Base-by-base conservation (phyloP, 345 rosid species). In the Gossypium raimondii region DNA sequence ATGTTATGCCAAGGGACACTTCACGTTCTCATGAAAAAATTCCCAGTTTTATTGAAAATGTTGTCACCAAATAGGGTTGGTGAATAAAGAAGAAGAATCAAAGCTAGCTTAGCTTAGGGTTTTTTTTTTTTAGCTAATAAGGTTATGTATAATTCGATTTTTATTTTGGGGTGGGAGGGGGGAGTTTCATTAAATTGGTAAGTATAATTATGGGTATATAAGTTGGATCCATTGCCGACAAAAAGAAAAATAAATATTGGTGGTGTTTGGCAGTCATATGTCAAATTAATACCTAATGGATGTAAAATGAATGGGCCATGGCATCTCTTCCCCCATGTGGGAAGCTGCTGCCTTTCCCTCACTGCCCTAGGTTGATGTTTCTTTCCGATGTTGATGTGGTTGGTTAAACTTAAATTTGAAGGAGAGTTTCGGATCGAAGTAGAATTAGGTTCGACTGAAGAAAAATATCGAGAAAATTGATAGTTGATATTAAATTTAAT, bases 251-350 rank as follows among this genome's bases (percentile, higher is more conserved):
- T 1, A 53, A n/a, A 45, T 50, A 53, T 22, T 72, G 75, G 65
- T 43, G 51, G 6, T 72, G 57, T 55, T 41, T 20, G 65, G 75
- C 52, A 20, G 44, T 57, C 65, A 72, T 20, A 18, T 55, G 75
- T 57, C 66, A 58, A 73, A 45, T 58, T 58, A 59, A 8, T 45
- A 59, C 75, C 67, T 45, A 44, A 58, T 43, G 56, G 64, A 41
- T 57, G 65, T 38, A 13, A 18, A 58, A 41, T 34, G 52, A 25
- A 58, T 73, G 76, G 76, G 59, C 67, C 76, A 59, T 12, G 25
- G 24, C 66, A 44, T 59, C 41, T 25, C 56, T 27, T 44, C 27
- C 22, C 55, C 52, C 76, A 73, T 24, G 76, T 59, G 76, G 58
- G 75, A 43, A 43, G 75, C 65, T 72, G 75, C 63, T 34, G 11